phyloP scores from a whole-genome alignment of 129 eudicot species.

The Dittrichia graveolens region DNA sequence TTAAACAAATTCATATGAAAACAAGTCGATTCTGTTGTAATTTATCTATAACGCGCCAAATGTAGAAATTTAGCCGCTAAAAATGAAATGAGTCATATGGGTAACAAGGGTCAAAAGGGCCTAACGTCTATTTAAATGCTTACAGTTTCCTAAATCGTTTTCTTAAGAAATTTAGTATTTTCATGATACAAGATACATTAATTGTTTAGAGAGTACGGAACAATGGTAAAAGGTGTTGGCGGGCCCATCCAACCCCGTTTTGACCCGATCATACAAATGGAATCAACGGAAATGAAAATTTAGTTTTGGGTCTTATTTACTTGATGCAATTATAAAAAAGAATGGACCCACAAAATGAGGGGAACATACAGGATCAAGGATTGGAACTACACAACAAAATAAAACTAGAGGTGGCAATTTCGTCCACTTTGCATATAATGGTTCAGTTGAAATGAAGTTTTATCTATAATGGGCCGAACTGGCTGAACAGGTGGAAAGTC shows the following conservation, averaged over 20 bases:
- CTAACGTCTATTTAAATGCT: not conserved
- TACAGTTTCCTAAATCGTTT: no score
- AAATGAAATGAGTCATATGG: not conserved
- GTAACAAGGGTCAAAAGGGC: not conserved
- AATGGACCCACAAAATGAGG: not conserved
- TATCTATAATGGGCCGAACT: not conserved
- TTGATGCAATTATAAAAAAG: not conserved
- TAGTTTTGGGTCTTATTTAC: not conserved
- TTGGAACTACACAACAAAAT: not conserved
- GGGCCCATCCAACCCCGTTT: no score
- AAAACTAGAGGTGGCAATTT: not conserved
- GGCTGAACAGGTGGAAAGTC: not conserved
- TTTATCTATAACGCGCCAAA: not conserved
- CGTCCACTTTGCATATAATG: not conserved
- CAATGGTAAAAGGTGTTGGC: no score
- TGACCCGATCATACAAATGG: no score
- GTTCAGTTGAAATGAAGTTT: not conserved
- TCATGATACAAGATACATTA: no score
- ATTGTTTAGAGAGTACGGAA: no score
- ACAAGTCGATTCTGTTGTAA: not conserved
- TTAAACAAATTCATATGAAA: no score
- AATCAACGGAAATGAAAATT: no score
- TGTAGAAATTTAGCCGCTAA: not conserved
- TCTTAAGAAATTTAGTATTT: not conserved
- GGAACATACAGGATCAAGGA: not conserved